A percentile compares a stretch with the other conserved stretches of the same genome.
phyloP scores from a whole-genome alignment of 371 early-diverging fungal species.

The Parasitella parasitica region DNA sequence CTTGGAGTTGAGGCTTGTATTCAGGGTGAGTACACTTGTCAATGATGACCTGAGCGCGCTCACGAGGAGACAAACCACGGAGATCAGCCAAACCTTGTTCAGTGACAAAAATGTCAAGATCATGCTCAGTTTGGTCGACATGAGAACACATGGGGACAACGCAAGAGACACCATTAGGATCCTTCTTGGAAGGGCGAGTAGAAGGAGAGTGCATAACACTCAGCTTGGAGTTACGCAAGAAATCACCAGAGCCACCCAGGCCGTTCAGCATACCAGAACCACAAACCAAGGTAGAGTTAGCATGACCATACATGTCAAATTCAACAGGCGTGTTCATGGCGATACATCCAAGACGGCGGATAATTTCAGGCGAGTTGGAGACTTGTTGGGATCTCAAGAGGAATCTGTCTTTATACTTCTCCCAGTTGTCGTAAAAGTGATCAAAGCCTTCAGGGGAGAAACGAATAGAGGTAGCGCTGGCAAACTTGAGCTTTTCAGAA shows the following conservation, averaged over 20 bases:
- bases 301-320: slow-evolving; percentile 58
- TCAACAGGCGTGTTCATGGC: slow-evolving; percentile 62
- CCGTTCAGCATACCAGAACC: slow-evolving; percentile 59
- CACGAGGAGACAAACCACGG: slow-evolving; percentile 53
- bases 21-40: slow-evolving; percentile 58
- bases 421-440: slow-evolving; percentile 53
- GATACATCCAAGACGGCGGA: slow-evolving; percentile 55
- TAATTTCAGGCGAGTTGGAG: slow-evolving; percentile 54
- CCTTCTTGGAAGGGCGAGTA: slow-evolving; percentile 48
- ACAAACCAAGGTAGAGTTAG: slow-evolving; percentile 53
- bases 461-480: slow-evolving; percentile 55
- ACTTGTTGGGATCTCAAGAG: slow-evolving; percentile 56
- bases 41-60: slow-evolving; percentile 52
- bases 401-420: slow-evolving; percentile 44
- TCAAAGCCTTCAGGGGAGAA: slow-evolving; percentile 58
- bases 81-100: slow-evolving; percentile 59
- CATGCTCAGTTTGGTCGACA: slow-evolving; percentile 57
- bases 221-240: slow-evolving; percentile 51
- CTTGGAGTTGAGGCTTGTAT: slow-evolving; percentile 48
- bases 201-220: slow-evolving; percentile 59
- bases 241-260: slow-evolving; percentile 54
- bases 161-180: slow-evolving; percentile 52
- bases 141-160: slow-evolving; percentile 54
- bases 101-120: slow-evolving; percentile 53
- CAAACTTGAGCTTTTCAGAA: slow-evolving; percentile 51